phyloP scores from a whole-genome alignment of 2,329 filamentous ascomycete genomes.

The Zymoseptoria tritici region DNA sequence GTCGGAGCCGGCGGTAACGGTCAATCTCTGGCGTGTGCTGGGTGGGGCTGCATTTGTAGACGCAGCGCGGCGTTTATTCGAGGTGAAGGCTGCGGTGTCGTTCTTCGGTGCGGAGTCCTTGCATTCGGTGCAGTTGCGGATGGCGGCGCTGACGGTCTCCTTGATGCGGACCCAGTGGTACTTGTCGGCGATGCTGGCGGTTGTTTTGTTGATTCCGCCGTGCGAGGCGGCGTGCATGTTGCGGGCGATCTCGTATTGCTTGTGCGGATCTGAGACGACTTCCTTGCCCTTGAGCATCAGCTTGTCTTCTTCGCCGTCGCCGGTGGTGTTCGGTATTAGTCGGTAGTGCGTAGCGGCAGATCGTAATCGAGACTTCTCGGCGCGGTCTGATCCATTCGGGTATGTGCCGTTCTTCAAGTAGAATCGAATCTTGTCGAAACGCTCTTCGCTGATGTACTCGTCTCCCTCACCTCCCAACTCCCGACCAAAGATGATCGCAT shows the following conservation, averaged over 20 bases:
- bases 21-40: not conserved
- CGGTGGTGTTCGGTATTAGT: slow-evolving; percentile 47
- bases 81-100: not conserved
- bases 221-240: slow-evolving; percentile 68
- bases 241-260: slow-evolving; percentile 83
- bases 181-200: slow-evolving; percentile 82
- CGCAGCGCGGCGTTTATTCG: not conserved
- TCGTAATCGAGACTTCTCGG: slow-evolving; percentile 88
- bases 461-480: slow-evolving; percentile 58
- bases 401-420: slow-evolving; percentile 94
- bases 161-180: slow-evolving; percentile 99
- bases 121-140: slow-evolving; percentile 83
- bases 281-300: slow-evolving; percentile 98
- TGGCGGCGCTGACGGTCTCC: slow-evolving; percentile 90
- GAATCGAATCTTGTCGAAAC: slow-evolving; percentile 97
- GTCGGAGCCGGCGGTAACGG: not conserved
- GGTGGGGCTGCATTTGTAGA: not conserved
- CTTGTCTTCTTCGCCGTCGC: slow-evolving; percentile 55
- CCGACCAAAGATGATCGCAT: slow-evolving; percentile 54
- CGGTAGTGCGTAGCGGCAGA: slow-evolving; percentile 95
- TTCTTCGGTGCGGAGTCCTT: slow-evolving; percentile 57
- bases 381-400: slow-evolving; percentile 83
- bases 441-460: slow-evolving; percentile 84
- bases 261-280: slow-evolving; percentile 81
- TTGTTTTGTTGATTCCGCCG: slow-evolving; percentile 96